phyloP scores from a whole-genome alignment of 768 basidiomycete genomes.

The Stropharia rugosoannulata region DNA sequence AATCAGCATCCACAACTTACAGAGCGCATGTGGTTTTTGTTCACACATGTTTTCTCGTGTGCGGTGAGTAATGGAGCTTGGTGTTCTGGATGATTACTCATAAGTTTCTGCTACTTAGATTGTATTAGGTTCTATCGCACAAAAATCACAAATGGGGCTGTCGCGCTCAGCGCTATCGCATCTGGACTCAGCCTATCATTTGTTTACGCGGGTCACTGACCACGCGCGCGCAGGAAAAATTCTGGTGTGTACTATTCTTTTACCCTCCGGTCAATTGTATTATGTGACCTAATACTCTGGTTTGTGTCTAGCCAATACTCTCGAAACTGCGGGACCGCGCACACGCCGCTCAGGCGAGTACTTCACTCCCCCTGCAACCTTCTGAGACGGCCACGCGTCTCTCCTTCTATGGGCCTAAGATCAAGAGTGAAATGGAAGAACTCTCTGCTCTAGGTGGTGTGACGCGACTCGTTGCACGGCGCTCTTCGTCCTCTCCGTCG shows the following conservation, averaged over 20 bases:
- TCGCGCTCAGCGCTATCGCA: constrained; percentile 68
- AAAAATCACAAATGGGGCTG: constrained; percentile 61
- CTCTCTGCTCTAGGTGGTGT: constrained; percentile 60
- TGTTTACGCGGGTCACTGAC: constrained; percentile 57
- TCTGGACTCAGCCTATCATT: constrained; percentile 57
- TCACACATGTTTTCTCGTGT: constrained; percentile 73
- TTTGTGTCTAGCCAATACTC: constrained; percentile 53
- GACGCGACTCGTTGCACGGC: constrained; percentile 59
- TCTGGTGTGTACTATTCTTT: constrained; percentile 41
- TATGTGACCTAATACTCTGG: not conserved
- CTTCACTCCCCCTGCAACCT: constrained; percentile 18
- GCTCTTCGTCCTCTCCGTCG: constrained; percentile 46
- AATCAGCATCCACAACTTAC: constrained; percentile 66
- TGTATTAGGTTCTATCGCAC: constrained; percentile 67
- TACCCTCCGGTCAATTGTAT: not conserved
- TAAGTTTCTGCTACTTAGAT: constrained; percentile 39
- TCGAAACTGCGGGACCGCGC: constrained; percentile 56
- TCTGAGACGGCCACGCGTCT: constrained; percentile 25
- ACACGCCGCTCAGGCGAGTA: constrained; percentile 35
- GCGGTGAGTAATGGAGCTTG: constrained; percentile 40
- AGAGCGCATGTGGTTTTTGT: constrained; percentile 72
- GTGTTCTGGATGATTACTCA: not conserved
- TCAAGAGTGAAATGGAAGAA: constrained; percentile 64
- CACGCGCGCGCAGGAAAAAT: constrained; percentile 56
- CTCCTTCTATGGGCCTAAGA: constrained; percentile 35